Conservation (phyloP, 2,329 filamentous ascomycete genomes). For the Huntiella omanensis region DNA sequence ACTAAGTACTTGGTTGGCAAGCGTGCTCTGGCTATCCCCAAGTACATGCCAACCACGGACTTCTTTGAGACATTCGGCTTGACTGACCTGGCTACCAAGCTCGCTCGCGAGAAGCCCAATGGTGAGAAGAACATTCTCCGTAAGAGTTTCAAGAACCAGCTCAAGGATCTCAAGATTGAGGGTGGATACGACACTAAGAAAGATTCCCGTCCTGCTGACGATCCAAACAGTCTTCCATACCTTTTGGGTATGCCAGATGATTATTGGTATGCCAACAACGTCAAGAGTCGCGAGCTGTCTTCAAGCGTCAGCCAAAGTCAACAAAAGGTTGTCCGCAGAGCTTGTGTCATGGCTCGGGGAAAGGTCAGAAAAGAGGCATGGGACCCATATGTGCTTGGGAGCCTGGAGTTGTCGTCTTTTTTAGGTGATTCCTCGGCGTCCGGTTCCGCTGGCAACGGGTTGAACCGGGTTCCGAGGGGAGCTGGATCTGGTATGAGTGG, state of each 20-base stretch:
- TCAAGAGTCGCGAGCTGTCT: slow-evolving; percentile 34
- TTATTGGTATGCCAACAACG: slow-evolving; percentile 35
- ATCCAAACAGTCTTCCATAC: slow-evolving; percentile 31
- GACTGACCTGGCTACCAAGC: slow-evolving; percentile 36
- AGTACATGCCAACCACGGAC: slow-evolving; percentile 26
- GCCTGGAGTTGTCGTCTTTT: slow-evolving; percentile 5
- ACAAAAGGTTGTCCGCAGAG: slow-evolving; percentile 26
- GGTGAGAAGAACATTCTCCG: slow-evolving; percentile 48
- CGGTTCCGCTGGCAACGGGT: slow-evolving; percentile 4
- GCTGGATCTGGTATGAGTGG: not conserved
- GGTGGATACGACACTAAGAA: slow-evolving; percentile 44
- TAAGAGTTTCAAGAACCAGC: slow-evolving; percentile 50
- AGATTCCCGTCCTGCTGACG: slow-evolving; percentile 24
- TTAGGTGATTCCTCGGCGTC: slow-evolving; percentile 3
- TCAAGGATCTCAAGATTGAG: slow-evolving; percentile 42
- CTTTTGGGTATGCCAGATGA: slow-evolving; percentile 34
- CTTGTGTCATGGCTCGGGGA: slow-evolving; percentile 39
- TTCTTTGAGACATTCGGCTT: slow-evolving; percentile 40
- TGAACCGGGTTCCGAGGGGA: slow-evolving; percentile 1
- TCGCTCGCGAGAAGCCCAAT: slow-evolving; percentile 44
- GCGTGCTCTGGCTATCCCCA: not conserved
- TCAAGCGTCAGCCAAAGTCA: slow-evolving; percentile 31
- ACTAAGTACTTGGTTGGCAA: slow-evolving; percentile 48
- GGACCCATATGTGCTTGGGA: slow-evolving; percentile 12
- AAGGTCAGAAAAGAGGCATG: slow-evolving; percentile 12